Conservation (phyloP, 1,284 basidiomycete species). For the Sphagnurus paluster region DNA sequence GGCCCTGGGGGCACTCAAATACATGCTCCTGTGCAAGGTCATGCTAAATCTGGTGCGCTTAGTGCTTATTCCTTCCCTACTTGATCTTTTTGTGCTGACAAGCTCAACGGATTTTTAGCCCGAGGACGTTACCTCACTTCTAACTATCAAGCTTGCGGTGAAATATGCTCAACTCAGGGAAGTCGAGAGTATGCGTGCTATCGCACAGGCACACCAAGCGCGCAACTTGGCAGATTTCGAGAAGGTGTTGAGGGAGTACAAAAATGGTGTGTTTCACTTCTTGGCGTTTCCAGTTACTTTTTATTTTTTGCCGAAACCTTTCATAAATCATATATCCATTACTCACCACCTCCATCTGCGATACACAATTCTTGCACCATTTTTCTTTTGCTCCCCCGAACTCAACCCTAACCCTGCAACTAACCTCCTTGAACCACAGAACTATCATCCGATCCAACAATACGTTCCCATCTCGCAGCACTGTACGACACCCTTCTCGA, state of each 20-base stretch:
- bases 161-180: constrained; percentile 84
- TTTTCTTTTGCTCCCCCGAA: too few species aligned
- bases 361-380: too few species aligned
- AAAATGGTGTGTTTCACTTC: constrained; percentile 59
- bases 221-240: constrained; percentile 91
- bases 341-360: too few species aligned
- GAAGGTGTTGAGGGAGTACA: constrained; percentile 84
- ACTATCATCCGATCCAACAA: constrained; percentile 90
- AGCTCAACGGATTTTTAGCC: constrained; percentile 51
- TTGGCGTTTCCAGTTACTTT: not conserved
- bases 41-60: constrained; percentile 88
- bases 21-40: constrained; percentile 97
- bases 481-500: constrained; percentile 95
- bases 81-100: not conserved
- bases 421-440: constrained; percentile 47
- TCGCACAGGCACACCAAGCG: constrained; percentile 91
- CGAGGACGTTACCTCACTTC: constrained; percentile 87
- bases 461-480: constrained; percentile 89
- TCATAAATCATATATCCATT: too few species aligned
- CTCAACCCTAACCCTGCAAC: not conserved
- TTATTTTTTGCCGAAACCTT: too few species aligned
- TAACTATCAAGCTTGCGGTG: constrained; percentile 84
- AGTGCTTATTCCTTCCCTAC: not conserved
- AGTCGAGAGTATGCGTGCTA: constrained; percentile 93
- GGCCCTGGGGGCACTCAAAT: constrained; percentile 88